Base-by-base conservation (phyloP, 306 rosid genomes). In the Rosa lucieae region DNA sequence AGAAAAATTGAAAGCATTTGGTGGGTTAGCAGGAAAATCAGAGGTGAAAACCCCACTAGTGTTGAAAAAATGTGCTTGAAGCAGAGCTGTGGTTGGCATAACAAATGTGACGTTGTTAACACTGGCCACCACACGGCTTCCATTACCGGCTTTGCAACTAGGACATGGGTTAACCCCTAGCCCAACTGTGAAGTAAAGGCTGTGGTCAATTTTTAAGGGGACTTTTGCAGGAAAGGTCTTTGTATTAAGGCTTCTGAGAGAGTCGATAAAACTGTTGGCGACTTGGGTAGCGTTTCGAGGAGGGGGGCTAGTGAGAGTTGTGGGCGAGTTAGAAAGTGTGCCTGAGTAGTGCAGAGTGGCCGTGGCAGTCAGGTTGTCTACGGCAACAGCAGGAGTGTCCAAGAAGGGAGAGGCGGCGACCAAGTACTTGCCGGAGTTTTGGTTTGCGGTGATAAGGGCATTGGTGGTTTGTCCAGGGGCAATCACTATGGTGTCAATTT, bases 391-490 rank as follows among this genome's bases (percentile, higher is more conserved):
- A 0, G 97, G 96, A 37, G 97, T 32, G 81, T 92, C 96, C 96
- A 94, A 82, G 82, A 89, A 93, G n/a, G 96, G 87, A n/a, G 97
- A 89, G 55, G 83, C 96, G 44, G 87, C 67, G 0, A 94, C 86
- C 48, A 90, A 74, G 85, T 89, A 94, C 72, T 85, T 90, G 21
- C 97, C 98, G 7, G 92, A 70, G 78, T 78, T 84, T 81, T 90
- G 85, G 72, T 89, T 79, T 0, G 97, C 89, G 1, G 77, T 85
- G 66, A 94, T 2, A 1, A 94, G 92, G 21, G 68, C 96, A 59
- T 92, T 90, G 49, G 98, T 94, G 86, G 98, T 92, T 85, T 94
- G 98, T 46, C 98, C 98, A 0, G 98, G 98, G 48, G 97, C 93
- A 35, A 92, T 89, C 11, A 92, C 35, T 21, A 92, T 86, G 52